Conservation (phyloP, 805 yeast genomes). For the Metschnikowia cubensis region DNA sequence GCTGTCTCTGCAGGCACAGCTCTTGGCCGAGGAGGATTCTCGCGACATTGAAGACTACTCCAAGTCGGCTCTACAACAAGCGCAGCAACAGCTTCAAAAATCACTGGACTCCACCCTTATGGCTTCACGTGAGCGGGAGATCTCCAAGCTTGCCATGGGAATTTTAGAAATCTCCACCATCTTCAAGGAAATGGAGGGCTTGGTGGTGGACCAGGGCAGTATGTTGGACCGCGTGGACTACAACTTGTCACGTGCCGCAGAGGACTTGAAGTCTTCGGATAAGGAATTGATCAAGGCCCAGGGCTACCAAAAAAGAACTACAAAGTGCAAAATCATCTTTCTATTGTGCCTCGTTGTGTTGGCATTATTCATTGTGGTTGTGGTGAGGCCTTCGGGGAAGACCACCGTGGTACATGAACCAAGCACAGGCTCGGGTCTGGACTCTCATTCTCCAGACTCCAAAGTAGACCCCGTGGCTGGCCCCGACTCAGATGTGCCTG, state of each 20-base stretch:
- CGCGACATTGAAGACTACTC: conserved; percentile 44
- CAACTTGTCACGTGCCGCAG: conserved; percentile 76
- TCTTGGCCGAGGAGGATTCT: conserved; percentile 13
- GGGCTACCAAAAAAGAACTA: conserved; percentile 78
- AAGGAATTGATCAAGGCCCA: conserved; percentile 75
- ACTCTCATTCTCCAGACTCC: background rate
- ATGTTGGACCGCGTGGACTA: conserved; percentile 91
- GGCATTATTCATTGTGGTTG: conserved; percentile 62
- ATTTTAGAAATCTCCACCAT: conserved; percentile 90
- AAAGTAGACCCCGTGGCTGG: background rate
- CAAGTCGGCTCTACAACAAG: conserved; percentile 47
- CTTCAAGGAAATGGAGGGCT: conserved; percentile 85
- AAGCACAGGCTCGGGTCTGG: background rate
- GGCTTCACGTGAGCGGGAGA: conserved; percentile 82
- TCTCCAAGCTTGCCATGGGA: conserved; percentile 87
- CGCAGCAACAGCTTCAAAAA: conserved; percentile 29
- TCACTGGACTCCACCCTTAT: conserved; percentile 33
- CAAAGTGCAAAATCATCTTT: conserved; percentile 84
- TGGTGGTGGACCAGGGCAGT: conserved; percentile 95
- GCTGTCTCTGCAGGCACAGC: conserved; percentile 3
- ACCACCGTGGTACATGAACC: conserved; percentile 24
- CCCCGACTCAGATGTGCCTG: background rate
- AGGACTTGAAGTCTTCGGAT: conserved; percentile 71
- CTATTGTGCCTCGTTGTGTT: conserved; percentile 68
- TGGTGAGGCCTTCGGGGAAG: conserved; percentile 55